Conservation (phyloP, 805 yeast genomes). For the Ogataea populi-albae region DNA sequence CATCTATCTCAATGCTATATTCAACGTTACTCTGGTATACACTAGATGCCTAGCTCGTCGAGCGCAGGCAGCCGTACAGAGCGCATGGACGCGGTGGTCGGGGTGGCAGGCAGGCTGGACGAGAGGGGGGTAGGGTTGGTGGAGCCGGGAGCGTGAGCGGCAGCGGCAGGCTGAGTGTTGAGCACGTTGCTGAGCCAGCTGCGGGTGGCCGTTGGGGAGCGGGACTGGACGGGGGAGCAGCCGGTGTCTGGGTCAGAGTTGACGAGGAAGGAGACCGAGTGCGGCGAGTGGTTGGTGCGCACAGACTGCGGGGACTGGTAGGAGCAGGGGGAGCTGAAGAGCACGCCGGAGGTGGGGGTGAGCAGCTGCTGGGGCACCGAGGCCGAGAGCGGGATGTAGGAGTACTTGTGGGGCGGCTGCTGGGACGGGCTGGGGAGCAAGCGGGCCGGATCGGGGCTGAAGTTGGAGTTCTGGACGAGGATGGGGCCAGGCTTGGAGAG, state of each 20-base stretch:
- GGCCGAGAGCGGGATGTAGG: background rate
- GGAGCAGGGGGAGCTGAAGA: conserved; percentile 9
- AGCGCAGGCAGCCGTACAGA: conserved; percentile 24
- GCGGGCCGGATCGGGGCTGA: conserved; percentile 3
- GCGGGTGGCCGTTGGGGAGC: conserved; percentile 11
- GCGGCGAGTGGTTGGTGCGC: background rate
- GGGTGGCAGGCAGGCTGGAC: conserved; percentile 4
- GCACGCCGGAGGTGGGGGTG: conserved; percentile 21
- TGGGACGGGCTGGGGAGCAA: conserved; percentile 2
- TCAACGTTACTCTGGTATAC: conserved; percentile 4
- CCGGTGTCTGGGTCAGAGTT: background rate
- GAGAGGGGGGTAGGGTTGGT: conserved; percentile 6
- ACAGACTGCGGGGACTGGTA: conserved; percentile 1
- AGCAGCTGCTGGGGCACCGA: conserved; percentile 9
- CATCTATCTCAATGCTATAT: background rate
- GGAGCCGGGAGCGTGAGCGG: conserved; percentile 4
- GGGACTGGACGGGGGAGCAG: conserved; percentile 3
- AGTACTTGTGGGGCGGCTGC: conserved; percentile 6
- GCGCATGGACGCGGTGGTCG: conserved; percentile 3
- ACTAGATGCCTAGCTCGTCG: conserved; percentile 22
- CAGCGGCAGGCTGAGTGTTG: conserved; percentile 7
- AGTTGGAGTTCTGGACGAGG: conserved; percentile 24
- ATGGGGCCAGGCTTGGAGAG: conserved; percentile 31
- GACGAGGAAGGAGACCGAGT: background rate
- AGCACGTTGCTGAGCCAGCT: conserved; percentile 22